Evolutionary conservation across 2,329 filamentous ascomycete species (phyloP).

Genomic region (Sphaerulina musiva): DNA sequence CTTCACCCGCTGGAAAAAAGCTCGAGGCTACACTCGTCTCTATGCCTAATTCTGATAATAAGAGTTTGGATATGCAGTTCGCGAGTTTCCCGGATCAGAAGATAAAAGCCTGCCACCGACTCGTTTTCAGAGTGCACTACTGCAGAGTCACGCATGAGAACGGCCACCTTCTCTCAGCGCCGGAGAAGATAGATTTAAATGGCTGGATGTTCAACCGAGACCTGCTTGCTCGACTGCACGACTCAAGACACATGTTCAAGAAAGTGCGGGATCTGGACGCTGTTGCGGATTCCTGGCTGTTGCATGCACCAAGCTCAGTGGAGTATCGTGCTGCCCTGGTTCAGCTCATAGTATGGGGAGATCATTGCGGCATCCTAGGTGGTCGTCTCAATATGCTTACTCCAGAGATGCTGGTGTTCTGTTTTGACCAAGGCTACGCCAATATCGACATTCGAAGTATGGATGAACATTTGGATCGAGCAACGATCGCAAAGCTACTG

Average conservation of each 20-base stretch:
- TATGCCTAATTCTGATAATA: not conserved
- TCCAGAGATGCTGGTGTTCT: constrained; percentile 1
- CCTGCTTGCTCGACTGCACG: constrained; percentile 3
- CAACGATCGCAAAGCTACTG: not conserved
- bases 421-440: not conserved
- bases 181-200: not conserved
- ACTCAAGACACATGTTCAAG: constrained; percentile 2
- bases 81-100: not conserved
- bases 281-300: not conserved
- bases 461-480: not conserved
- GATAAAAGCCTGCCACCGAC: not conserved
- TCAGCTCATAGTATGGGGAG: constrained; percentile 3
- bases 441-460: not conserved
- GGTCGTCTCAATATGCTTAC: constrained; percentile 1
- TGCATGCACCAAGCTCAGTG: constrained; percentile 1
- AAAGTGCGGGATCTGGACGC: not conserved
- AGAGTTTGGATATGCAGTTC: not conserved
- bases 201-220: not conserved
- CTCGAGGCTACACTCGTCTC: constrained; percentile 3
- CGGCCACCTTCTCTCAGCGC: constrained; percentile 2
- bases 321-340: constrained; percentile 1
- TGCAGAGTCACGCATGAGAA: constrained; percentile 4
- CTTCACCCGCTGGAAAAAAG: constrained; percentile 4
- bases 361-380: constrained; percentile 2
- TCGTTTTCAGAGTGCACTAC: constrained; percentile 1